Evolutionary conservation across 129 eudicot species (phyloP).

Genomic region (Helichrysum umbraculigerum): DNA sequence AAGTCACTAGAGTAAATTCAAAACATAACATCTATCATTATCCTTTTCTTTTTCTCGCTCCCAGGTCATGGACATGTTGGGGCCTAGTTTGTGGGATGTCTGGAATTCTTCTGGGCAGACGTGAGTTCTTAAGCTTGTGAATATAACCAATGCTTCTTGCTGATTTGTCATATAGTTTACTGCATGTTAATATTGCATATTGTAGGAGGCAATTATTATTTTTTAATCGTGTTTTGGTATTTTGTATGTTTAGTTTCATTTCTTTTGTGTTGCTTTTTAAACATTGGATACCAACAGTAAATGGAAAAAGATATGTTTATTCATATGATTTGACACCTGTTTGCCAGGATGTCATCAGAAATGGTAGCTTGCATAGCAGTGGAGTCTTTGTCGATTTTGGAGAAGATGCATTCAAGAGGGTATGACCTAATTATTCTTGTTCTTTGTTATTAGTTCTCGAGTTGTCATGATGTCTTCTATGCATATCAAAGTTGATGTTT

Average conservation of each 20-base stretch:
- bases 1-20: slow-evolving; percentile 34
- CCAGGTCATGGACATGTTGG: slow-evolving; percentile 91
- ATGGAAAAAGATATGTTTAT: not conserved
- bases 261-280: slow-evolving; percentile 4
- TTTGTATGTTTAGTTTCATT: not conserved
- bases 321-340: slow-evolving; percentile 9
- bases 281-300: slow-evolving; percentile 4
- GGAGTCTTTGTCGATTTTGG: slow-evolving; percentile 34
- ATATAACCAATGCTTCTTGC: not conserved
- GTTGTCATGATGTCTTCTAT: slow-evolving; percentile 4
- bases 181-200: not conserved
- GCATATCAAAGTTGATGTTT: not conserved
- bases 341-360: slow-evolving; percentile 33
- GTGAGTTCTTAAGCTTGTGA: slow-evolving; percentile 48
- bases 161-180: slow-evolving; percentile 10
- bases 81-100: slow-evolving; percentile 92
- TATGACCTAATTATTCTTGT: not conserved
- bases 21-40: slow-evolving; percentile 16
- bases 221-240: not conserved
- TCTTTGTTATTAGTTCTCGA: not conserved
- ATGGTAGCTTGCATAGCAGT: slow-evolving; percentile 39
- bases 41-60: not conserved
- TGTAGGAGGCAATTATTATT: not conserved
- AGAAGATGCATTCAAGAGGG: slow-evolving; percentile 35
- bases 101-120: slow-evolving; percentile 84